Evolutionary conservation across 345 rosid genomes (phyloP).

Genomic region (Citropsis articulata): DNA sequence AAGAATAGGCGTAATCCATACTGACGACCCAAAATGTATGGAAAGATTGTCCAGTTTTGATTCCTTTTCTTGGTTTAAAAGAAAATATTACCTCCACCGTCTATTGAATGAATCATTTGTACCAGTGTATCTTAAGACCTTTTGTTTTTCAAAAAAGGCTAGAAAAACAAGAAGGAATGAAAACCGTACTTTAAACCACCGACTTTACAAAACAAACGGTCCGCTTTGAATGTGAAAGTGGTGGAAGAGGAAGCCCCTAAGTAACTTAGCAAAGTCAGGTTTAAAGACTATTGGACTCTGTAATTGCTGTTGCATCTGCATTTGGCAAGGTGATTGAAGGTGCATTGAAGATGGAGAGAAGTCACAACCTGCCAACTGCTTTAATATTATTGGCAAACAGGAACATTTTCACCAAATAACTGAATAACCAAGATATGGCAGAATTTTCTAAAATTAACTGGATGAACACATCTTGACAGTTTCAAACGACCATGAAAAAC

Average conservation of each 20-base stretch:
- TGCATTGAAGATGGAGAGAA: neutral
- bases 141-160: neutral
- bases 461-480: neutral
- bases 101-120: neutral
- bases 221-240: no score
- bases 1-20: slow-evolving; percentile 63
- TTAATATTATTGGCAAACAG: neutral
- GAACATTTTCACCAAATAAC: neutral
- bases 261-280: neutral
- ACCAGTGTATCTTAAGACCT: neutral
- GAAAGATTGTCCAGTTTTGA: neutral
- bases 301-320: neutral
- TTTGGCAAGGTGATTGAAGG: neutral
- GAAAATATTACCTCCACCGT: neutral
- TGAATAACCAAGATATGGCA: neutral
- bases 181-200: no score
- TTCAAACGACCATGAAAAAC: neutral
- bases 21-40: slow-evolving; percentile 9
- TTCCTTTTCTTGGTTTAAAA: neutral
- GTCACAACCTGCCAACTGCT: neutral
- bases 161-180: neutral
- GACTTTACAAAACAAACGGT: neutral
- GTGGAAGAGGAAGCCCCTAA: no score
- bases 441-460: neutral
- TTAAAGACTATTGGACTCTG: neutral